Evolutionary conservation across 2,329 filamentous ascomycete species (phyloP).

Genomic region (Colletotrichum filicis): DNA sequence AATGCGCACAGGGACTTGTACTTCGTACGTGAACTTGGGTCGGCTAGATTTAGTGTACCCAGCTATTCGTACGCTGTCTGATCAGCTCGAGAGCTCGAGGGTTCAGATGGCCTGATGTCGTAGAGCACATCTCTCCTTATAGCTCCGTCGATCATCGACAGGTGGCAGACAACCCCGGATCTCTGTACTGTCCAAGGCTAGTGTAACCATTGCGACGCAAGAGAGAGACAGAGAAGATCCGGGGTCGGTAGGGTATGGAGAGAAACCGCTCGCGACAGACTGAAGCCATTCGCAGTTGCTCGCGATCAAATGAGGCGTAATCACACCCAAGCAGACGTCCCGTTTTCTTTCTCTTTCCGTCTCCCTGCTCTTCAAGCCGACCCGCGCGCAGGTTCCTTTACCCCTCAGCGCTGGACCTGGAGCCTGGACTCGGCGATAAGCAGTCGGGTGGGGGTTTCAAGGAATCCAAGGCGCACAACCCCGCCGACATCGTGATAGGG

Average conservation of each 20-base stretch:
- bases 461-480: not conserved
- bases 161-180: not conserved
- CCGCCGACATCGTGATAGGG: constrained; percentile 7
- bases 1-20: not conserved
- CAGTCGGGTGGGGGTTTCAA: constrained; percentile 8
- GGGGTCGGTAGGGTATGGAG: constrained; percentile 1
- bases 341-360: not conserved
- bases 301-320: not conserved
- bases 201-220: not conserved
- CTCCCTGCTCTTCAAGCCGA: not conserved
- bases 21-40: not conserved
- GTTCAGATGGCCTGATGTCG: not conserved
- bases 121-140: not conserved
- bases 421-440: not conserved
- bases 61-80: not conserved
- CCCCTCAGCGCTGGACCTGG: constrained; percentile 17
- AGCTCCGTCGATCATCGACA: not conserved
- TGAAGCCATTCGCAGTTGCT: not conserved
- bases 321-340: not conserved
- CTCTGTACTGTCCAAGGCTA: not conserved
- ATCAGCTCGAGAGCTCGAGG: not conserved
- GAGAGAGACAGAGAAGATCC: not conserved
- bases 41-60: not conserved
- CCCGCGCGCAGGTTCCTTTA: not conserved
- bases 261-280: not conserved